A percentile compares a stretch with the other conserved stretches of the same genome.
These are phyloP conservation scores for Apiosordaria backusii DNA, from an alignment of 495 filamentous ascomycete species.

Conservation along the genomic window DNA sequence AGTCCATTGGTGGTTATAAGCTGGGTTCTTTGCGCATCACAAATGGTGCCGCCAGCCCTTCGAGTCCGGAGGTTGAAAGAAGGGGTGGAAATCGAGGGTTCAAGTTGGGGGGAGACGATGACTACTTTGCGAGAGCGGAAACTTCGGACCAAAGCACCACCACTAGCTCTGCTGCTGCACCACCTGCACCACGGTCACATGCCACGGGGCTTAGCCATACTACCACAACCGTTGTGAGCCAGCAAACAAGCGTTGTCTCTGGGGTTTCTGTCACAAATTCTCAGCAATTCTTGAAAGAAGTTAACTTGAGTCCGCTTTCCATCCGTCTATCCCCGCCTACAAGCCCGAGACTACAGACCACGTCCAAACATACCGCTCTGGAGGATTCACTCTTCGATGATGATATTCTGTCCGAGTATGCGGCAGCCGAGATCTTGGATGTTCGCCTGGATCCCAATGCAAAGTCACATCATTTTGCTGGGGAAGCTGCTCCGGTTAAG, in stretches of 20 bases:
- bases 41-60: conserved; percentile 52
- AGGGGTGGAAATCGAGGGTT: conserved; percentile 15
- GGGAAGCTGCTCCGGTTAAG: conserved; percentile 12
- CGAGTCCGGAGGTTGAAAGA: conserved; percentile 35
- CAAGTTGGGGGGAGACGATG: conserved; percentile 7
- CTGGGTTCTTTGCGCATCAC: conserved; percentile 56
- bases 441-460: conserved; percentile 41
- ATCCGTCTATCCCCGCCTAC: conserved; percentile 21
- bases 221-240: conserved; percentile 17
- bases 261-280: neutral
- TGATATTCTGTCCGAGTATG: conserved; percentile 32
- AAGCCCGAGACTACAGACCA: conserved; percentile 40
- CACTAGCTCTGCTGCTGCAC: neutral
- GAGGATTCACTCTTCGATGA: conserved; percentile 51
- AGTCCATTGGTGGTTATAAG: conserved; percentile 57
- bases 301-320: conserved; percentile 32
- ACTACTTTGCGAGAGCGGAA: conserved; percentile 21
- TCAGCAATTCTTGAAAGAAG: conserved; percentile 28
- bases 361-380: conserved; percentile 44
- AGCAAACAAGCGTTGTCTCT: conserved; percentile 3
- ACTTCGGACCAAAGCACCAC: neutral
- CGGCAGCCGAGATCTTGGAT: conserved; percentile 37
- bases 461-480: conserved; percentile 30
- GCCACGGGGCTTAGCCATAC: conserved; percentile 18
- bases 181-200: conserved; percentile 17